Evolutionary conservation across 1,139 yeast species (phyloP), one percentile per base, ranked within the genome.

Genomic region (Lodderomyces metapsilosis): DNA sequence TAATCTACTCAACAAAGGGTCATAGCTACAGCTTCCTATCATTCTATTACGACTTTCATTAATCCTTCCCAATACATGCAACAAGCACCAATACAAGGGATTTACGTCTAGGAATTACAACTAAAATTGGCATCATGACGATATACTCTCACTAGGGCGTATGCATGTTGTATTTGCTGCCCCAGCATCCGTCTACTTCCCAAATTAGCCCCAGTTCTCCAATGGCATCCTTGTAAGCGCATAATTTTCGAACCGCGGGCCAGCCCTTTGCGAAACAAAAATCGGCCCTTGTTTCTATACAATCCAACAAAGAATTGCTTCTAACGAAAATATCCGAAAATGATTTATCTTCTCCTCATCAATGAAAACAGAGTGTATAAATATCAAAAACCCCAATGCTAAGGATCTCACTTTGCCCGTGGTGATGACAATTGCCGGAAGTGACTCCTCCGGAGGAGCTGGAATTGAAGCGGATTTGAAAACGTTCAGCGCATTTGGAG

Each of bases 381-480:
- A 36, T 12, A 25, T 36, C 15, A 25, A 24, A 10, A 16, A 25
- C 7, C 15, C 40, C 5, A n/a, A 33, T 5, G 15, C 40, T 16
- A 27, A 34, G 9, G n/a, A 27, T 27, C 36, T 34, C 8, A 32
- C 33, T 3, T 47, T 59, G 3, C 72, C 72, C 0, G 71, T 67
- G 2, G 88, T 83, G 4, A 58, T 84, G 48, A 80, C 88, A 0
- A 71, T 84, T 37, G 91, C 91, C 10, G 96, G 96, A 0, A 84
- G 95, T 0, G 97, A 89, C 58, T 79, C 84, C 38, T 85, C 95
- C 2, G 97, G 97, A 2, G 97, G 97, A 4, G 97, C 97, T 1
- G 97, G 97, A 10, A 82, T 89, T 43, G 97, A 89, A 57, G 97
- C 97, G 0, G 97, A 89, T 59, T 60, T 89, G 40, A 89, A 89